Evolutionary conservation across 148 eudicot genomes (phyloP).

Genomic region (Polygonum aviculare): DNA sequence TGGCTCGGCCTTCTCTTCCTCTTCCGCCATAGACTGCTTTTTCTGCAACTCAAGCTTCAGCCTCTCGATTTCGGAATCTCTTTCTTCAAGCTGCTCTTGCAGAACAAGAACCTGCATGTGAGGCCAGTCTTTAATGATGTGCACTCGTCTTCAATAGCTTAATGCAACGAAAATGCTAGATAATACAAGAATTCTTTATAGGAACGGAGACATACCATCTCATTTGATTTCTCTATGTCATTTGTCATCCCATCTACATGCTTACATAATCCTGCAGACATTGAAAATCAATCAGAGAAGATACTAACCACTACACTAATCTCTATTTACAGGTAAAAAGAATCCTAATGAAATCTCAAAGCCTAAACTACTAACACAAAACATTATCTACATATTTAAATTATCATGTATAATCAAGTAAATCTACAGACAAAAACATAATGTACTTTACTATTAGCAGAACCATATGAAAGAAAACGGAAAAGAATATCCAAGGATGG

Average conservation of each 20-base stretch:
- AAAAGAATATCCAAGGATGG: background rate
- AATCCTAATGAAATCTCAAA: background rate
- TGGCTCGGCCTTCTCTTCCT: constrained; percentile 16
- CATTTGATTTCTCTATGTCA: constrained; percentile 83
- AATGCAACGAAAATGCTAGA: background rate
- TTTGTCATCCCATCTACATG: constrained; percentile 66
- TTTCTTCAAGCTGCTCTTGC: constrained; percentile 68
- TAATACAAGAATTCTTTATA: background rate
- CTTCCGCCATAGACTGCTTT: constrained; percentile 24
- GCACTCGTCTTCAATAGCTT: background rate
- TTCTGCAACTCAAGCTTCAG: constrained; percentile 46
- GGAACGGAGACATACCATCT: constrained; percentile 37
- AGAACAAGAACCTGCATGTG: constrained; percentile 53
- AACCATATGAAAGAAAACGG: background rate
- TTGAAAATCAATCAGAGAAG: background rate
- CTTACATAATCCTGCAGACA: constrained; percentile 56
- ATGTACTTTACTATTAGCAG: background rate
- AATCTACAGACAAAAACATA: background rate
- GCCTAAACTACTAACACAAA: background rate
- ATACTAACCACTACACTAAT: background rate
- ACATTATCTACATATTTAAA: background rate
- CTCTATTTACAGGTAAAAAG: background rate
- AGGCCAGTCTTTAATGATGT: background rate
- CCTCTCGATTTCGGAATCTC: constrained; percentile 56
- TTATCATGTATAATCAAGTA: background rate